A percentile compares a stretch with the other conserved stretches of the same genome.
Conservation (phyloP, 192 early-diverging fungal genomes). For the Linnemannia elongata region DNA sequence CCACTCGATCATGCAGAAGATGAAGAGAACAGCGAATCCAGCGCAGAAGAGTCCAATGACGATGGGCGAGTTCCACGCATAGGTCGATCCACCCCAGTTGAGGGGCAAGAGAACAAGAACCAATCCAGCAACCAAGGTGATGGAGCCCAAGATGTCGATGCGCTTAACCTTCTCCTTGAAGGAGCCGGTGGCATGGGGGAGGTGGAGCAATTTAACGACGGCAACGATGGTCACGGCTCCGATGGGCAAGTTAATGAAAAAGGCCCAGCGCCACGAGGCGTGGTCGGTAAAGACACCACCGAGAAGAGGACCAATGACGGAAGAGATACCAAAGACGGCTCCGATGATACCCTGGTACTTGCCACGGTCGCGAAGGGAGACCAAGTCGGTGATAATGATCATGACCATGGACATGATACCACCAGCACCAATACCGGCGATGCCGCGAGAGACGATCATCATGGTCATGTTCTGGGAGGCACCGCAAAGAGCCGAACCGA, state of each 20-base stretch:
- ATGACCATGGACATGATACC: conserved; percentile 70
- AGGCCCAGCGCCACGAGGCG: conserved; percentile 70
- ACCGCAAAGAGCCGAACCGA: conserved; percentile 79
- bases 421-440: conserved; percentile 81
- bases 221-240: conserved; percentile 62
- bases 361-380: conserved; percentile 72
- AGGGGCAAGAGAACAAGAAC: conserved; percentile 77
- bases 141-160: conserved; percentile 75
- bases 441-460: conserved; percentile 78
- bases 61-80: conserved; percentile 73
- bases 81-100: conserved; percentile 79
- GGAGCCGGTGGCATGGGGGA: conserved; percentile 65
- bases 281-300: conserved; percentile 66
- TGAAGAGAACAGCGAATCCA: conserved; percentile 58
- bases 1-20: conserved; percentile 75
- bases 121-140: conserved; percentile 64
- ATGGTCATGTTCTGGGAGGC: conserved; percentile 61
- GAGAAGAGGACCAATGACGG: conserved; percentile 62
- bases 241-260: conserved; percentile 73
- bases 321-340: conserved; percentile 65
- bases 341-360: conserved; percentile 77
- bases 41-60: conserved; percentile 69
- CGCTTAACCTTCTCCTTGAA: conserved; percentile 68
- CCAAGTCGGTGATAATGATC: conserved; percentile 81
- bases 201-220: conserved; percentile 65